phyloP scores from a whole-genome alignment of 108 stramenopile species.

The Cyclotella choctawhatcheeana region DNA sequence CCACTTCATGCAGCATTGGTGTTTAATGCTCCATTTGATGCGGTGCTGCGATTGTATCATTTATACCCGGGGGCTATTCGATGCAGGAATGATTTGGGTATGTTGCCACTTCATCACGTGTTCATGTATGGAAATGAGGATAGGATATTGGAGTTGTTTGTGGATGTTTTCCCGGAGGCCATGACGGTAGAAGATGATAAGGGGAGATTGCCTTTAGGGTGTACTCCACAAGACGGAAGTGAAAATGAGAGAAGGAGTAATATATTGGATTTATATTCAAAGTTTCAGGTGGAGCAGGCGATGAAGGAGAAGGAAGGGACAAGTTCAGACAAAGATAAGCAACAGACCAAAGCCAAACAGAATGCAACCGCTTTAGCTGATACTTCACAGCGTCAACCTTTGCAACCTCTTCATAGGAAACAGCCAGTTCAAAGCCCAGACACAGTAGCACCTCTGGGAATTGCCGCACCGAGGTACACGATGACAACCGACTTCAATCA shows the following conservation, averaged over 20 bases:
- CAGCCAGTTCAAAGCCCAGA: not conserved
- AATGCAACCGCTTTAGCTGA: not conserved
- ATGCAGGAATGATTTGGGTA: constrained; percentile 63
- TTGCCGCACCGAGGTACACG: constrained; percentile 24
- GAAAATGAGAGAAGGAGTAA: constrained; percentile 54
- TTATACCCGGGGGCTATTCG: constrained; percentile 58
- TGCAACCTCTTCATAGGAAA: constrained; percentile 8
- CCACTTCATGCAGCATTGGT: constrained; percentile 65
- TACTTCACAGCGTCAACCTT: not conserved
- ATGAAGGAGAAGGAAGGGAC: not conserved
- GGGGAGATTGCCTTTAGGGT: constrained; percentile 41
- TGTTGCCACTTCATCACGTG: constrained; percentile 67
- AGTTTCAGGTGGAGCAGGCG: constrained; percentile 23
- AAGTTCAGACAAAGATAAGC: not conserved
- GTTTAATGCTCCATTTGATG: constrained; percentile 68
- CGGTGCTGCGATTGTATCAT: constrained; percentile 56
- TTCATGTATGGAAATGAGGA: constrained; percentile 60
- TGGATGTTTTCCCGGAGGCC: constrained; percentile 70
- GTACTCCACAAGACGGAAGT: constrained; percentile 46
- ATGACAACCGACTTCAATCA: constrained; percentile 15
- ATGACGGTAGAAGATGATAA: constrained; percentile 64
- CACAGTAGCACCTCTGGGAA: constrained; percentile 24
- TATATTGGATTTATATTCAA: constrained; percentile 37
- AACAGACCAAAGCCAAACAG: not conserved
- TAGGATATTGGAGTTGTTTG: constrained; percentile 59